Conservation (phyloP, 176 grass and related monocot species). For the Juncus inflexus region DNA sequence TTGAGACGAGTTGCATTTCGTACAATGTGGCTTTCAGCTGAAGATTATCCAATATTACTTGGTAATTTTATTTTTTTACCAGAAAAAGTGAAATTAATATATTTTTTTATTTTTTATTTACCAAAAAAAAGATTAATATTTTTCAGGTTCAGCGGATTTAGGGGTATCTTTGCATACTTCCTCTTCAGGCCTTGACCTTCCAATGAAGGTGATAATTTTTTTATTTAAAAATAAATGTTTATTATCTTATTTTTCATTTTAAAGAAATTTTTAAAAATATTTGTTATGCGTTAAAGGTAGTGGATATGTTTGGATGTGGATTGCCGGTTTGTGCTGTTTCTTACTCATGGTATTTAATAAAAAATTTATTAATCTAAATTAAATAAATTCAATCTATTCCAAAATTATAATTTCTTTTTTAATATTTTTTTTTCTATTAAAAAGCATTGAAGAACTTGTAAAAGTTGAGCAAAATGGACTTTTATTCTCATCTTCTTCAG, state of each 20-base stretch:
- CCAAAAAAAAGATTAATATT: constrained; percentile 20
- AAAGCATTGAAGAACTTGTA: constrained; percentile 92
- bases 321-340: constrained; percentile 97
- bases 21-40: constrained; percentile 94
- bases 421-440: constrained; percentile 24
- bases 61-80: constrained; percentile 43
- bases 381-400: constrained; percentile 1
- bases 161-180: constrained; percentile 92
- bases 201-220: constrained; percentile 71
- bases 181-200: constrained; percentile 85
- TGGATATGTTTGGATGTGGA: constrained; percentile 99
- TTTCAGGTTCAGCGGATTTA: constrained; percentile 82
- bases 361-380: constrained; percentile 10
- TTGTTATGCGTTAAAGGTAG: constrained; percentile 47
- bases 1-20: constrained; percentile 80
- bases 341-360: constrained; percentile 69
- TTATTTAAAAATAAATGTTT: not conserved
- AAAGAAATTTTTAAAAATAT: too few species aligned
- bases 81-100: not conserved
- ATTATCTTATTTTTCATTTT: too few species aligned
- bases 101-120: not conserved
- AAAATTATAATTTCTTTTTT: constrained; percentile 3
- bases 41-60: constrained; percentile 92
- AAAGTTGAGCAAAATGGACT: constrained; percentile 82
- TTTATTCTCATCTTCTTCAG: constrained; percentile 83